Base-by-base conservation (phyloP, 2,329 filamentous ascomycete species). In the Xylaria sp. region DNA sequence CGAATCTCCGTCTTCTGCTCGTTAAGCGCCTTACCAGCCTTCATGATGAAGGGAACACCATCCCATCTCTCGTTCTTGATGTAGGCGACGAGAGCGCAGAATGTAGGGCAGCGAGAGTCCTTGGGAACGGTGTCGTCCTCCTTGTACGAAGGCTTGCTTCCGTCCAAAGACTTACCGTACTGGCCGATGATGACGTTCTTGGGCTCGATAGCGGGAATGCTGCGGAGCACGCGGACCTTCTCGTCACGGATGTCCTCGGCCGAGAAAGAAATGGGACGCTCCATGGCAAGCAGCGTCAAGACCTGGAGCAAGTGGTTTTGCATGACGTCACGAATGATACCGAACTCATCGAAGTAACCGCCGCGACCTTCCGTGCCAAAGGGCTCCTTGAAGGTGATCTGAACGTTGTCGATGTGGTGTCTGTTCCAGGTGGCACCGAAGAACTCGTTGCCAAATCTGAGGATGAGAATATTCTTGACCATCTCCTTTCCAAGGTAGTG, bases 21-120 rank as follows among this genome's bases (percentile, higher is more conserved):
- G 76, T 99, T 99, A 65, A 99, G 82, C 50, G 94, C 92, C 82
- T 99, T 99, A 70, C 94, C 94, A 51, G 94, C 94, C 88, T 99
- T 99, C 80, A 99, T 84, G 77, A 99, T 99, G 82, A 99, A 99
- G 55, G 94, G 94, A 56, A 99, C 94, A 59, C 94, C 95, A 68
- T 99, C 95, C 94, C 94, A 99, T 69, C 94, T 84, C 85, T 99
- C 94, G 76, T 99, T 99, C 85, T 97, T 97, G 79, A 99, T 97
- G 79, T 95, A 96, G 42, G 92, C 92, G 42, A 96, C 93, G 77
- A 99, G 87, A 44, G 94, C 93, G 72, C 92, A 96, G 82, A 99
- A 99, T 5, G 94, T 99, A 34, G 94, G 93, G 83, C 94, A 99
- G 70, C 95, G 87, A 39, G 93, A 97, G 68, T 96, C 92, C 79